Percentiles rank a stretch among this genome's conserved stretches.
Conservation (phyloP, 2,329 filamentous ascomycete genomes). For the Stemphylium lycopersici region DNA sequence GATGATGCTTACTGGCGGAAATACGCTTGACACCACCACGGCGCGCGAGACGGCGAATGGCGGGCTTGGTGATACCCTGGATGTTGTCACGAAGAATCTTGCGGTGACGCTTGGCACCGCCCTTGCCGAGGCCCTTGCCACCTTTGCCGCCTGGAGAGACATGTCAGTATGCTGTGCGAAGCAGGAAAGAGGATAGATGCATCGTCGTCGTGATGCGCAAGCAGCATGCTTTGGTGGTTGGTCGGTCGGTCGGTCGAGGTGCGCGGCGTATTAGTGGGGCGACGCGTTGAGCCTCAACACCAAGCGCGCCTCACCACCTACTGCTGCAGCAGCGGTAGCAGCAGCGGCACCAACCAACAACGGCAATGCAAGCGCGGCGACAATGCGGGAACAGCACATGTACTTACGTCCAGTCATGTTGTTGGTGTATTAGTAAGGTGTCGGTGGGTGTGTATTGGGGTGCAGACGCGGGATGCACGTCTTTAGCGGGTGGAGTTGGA, state of each 20-base stretch:
- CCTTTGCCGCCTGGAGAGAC: constrained; percentile 57
- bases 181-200: background rate
- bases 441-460: constrained; percentile 23
- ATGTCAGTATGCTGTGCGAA: constrained; percentile 40
- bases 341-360: constrained; percentile 10
- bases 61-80: constrained; percentile 62
- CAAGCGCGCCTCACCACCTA: constrained; percentile 27
- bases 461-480: constrained; percentile 8
- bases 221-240: background rate
- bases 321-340: constrained; percentile 3
- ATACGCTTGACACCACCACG: constrained; percentile 62
- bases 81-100: constrained; percentile 64
- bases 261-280: constrained; percentile 18
- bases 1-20: constrained; percentile 53
- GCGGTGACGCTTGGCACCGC: constrained; percentile 61
- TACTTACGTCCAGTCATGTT: constrained; percentile 56
- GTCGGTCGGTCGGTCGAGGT: constrained; percentile 7
- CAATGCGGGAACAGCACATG: constrained; percentile 8
- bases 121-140: constrained; percentile 62
- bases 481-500: constrained; percentile 9
- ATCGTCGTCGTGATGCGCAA: constrained; percentile 22
- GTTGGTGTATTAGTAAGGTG: constrained; percentile 34
- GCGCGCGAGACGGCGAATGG: constrained; percentile 61
- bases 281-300: constrained; percentile 41
- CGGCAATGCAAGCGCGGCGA: constrained; percentile 25